A percentile compares a stretch with the other conserved stretches of the same genome.
Conservation (phyloP, 306 rosid species). For the Canavalia ensiformis region DNA sequence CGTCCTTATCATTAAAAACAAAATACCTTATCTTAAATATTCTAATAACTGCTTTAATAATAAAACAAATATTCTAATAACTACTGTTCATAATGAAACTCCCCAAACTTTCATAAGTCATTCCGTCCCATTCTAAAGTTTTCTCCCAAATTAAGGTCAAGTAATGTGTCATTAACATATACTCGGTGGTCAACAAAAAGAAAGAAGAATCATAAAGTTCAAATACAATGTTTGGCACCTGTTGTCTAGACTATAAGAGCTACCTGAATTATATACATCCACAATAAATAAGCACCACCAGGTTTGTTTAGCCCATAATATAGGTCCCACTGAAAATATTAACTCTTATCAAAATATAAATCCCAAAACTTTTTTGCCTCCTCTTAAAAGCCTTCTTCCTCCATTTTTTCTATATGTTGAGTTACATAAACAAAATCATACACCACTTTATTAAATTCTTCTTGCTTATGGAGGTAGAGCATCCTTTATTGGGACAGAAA, state of each 20-base stretch:
- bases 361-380: not conserved
- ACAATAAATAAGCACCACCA: slow-evolving; percentile 39
- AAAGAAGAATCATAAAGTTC: slow-evolving; percentile 32
- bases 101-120: not conserved
- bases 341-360: slow-evolving; percentile 23
- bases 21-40: too few species aligned
- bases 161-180: not conserved
- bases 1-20: too few species aligned
- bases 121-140: too few species aligned
- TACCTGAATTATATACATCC: slow-evolving; percentile 44
- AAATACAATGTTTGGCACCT: slow-evolving; percentile 42
- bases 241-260: slow-evolving; percentile 15
- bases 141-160: not conserved
- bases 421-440: slow-evolving; percentile 39
- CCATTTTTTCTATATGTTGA: slow-evolving; percentile 19
- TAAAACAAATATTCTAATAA: too few species aligned
- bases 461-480: slow-evolving; percentile 42
- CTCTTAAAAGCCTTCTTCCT: slow-evolving; percentile 9
- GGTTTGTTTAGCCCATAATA: slow-evolving; percentile 45
- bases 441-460: slow-evolving; percentile 33
- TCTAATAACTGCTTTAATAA: too few species aligned
- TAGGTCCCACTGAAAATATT: slow-evolving; percentile 50
- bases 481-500: slow-evolving; percentile 30
- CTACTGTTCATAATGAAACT: too few species aligned
- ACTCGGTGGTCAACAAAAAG: not conserved